Evolutionary conservation across 2,329 filamentous ascomycete species (phyloP).

Genomic region (Onygenales sp.): DNA sequence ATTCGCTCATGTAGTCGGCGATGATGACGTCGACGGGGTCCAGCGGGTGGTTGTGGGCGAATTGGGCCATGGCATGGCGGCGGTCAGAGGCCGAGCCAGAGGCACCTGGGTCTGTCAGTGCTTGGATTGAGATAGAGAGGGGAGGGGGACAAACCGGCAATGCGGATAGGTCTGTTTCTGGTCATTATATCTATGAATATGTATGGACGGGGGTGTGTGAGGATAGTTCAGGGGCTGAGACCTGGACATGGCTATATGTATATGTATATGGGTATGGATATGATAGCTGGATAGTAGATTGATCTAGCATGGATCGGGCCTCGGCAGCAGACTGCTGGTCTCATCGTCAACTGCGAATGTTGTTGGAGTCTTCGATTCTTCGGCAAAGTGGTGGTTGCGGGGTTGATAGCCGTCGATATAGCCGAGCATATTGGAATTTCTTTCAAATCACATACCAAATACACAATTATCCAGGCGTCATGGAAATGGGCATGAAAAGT

Average conservation of each 20-base stretch:
- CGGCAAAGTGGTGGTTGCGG: too few relatives aligned
- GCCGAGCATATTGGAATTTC: too few relatives aligned
- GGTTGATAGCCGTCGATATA: too few relatives aligned
- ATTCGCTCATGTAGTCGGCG: constrained; percentile 40
- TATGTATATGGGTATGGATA: too few relatives aligned
- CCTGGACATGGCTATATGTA: not conserved
- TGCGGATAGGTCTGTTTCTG: constrained; percentile 18
- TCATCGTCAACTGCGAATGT: too few relatives aligned
- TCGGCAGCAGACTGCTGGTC: too few relatives aligned
- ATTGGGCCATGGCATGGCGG: constrained; percentile 35
- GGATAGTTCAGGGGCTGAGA: not conserved
- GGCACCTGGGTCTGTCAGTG: constrained; percentile 21
- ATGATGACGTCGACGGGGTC: constrained; percentile 41
- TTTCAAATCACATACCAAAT: not conserved
- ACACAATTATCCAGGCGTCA: not conserved
- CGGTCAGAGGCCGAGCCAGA: constrained; percentile 38
- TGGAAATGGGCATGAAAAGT: not conserved
- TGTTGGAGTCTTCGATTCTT: too few relatives aligned
- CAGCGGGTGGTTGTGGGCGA: constrained; percentile 30
- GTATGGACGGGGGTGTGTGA: constrained; percentile 7
- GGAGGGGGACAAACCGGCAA: constrained; percentile 16
- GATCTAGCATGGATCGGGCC: too few relatives aligned
- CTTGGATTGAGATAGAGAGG: not conserved
- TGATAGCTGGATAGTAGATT: too few relatives aligned
- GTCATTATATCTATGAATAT: not conserved